Evolutionary conservation across 2,329 filamentous ascomycete species (phyloP), one percentile per base, ranked within the genome.

Genomic region (Fonsecaea erecta): DNA sequence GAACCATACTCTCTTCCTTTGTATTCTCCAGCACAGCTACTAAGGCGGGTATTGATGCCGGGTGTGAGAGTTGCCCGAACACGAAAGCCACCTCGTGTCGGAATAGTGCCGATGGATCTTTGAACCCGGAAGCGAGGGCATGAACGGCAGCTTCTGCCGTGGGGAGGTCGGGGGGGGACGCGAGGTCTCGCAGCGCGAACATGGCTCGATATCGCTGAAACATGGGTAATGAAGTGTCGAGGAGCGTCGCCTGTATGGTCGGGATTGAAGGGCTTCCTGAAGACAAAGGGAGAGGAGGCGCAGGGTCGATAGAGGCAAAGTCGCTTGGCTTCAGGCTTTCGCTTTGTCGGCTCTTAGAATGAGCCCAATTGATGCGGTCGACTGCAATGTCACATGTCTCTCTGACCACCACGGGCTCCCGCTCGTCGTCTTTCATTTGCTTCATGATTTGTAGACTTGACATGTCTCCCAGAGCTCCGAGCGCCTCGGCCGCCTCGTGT

Each of bases 381-480:
- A 98, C 90, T 5, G 96, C 94, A 75, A 99, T 95, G 76, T 99
- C 95, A 77, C 95, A 99, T 0, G 95, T 99, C 83, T 99, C 93
- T 48, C 86, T 86, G n/a, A 99, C 88, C 43, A 93, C 90, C 30
- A 90, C 87, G 35, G 88, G 85, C 79, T 98, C 93, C 18, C 86
- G 87, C 68, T 83, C 79, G 68, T 92, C 87, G 75, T 97, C 91
- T 68, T 92, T 85, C 74, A 92, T 86, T 70, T 86, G 78, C 75
- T 84, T 86, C 70, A 99, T 80, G 35, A 98, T 79, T 1, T 87
- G 86, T 75, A 99, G 77, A 74, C 91, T 93, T 3, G 84, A 85
- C 32, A 83, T 80, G 75, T 94, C 88, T 3, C 92, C 92, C 67
- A 99, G 81, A 11, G 95, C 95, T 12, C 92, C 95, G 14, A 99